phyloP scores from a whole-genome alignment of 768 basidiomycete species.

The Mycena kentingensis region DNA sequence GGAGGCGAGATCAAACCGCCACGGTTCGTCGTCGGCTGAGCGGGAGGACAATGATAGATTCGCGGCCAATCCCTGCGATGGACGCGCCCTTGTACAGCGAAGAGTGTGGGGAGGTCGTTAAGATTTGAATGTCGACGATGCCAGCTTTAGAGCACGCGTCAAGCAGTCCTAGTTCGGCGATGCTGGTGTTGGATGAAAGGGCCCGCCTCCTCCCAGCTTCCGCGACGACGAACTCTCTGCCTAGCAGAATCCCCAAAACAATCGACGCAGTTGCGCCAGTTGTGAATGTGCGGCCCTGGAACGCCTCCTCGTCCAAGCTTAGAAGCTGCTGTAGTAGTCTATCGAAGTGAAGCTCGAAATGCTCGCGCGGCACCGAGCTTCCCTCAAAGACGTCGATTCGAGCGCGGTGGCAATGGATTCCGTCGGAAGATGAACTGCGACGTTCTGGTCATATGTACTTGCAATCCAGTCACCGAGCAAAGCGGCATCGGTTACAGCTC shows the following conservation, averaged over 20 bases:
- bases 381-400: conserved; percentile 14
- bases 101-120: conserved; percentile 17
- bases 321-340: conserved; percentile 22
- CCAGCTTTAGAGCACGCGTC: conserved; percentile 14
- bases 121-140: conserved; percentile 10
- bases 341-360: not conserved
- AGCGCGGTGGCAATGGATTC: conserved; percentile 14
- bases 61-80: conserved; percentile 10
- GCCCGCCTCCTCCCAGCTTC: conserved; percentile 13
- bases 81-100: conserved; percentile 22
- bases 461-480: conserved; percentile 19
- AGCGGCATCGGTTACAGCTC: conserved; percentile 17
- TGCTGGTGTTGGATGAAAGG: conserved; percentile 6
- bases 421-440: conserved; percentile 13
- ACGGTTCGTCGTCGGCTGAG: conserved; percentile 13
- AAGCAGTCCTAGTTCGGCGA: conserved; percentile 16
- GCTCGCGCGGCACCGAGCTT: not conserved
- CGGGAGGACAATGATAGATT: conserved; percentile 11
- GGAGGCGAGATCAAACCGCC: conserved; percentile 16
- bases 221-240: conserved; percentile 18
- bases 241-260: conserved; percentile 14
- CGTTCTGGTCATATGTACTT: conserved; percentile 19
- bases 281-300: conserved; percentile 15
- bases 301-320: conserved; percentile 3
- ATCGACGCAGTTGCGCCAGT: conserved; percentile 20